Conservation (phyloP, 768 basidiomycete species). For the Tylopilus rubrobrunneus region DNA sequence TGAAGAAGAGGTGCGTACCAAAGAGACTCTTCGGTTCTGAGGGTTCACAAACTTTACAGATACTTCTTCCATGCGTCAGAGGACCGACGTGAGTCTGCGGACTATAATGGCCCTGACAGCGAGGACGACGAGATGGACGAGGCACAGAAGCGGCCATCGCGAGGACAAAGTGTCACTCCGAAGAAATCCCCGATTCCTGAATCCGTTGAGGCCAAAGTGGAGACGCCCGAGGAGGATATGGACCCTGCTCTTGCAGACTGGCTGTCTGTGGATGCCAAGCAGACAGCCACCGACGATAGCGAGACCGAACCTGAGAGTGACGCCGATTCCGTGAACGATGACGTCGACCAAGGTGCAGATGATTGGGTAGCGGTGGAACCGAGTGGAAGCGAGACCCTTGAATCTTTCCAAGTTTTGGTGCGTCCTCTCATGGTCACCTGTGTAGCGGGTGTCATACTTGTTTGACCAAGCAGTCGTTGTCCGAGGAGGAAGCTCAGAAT, state of each 20-base stretch:
- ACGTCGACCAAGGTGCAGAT: constrained; percentile 38
- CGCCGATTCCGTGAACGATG: constrained; percentile 65
- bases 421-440: not conserved
- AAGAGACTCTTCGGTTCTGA: not conserved
- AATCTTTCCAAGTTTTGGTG: constrained; percentile 15
- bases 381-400: constrained; percentile 21
- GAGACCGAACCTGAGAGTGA: constrained; percentile 60
- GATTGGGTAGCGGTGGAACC: constrained; percentile 37
- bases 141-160: not conserved
- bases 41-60: constrained; percentile 32
- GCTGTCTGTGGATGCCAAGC: constrained; percentile 50
- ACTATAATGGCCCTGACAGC: constrained; percentile 45
- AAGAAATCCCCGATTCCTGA: not conserved
- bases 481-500: constrained; percentile 1
- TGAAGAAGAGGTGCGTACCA: constrained; percentile 58
- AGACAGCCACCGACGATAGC: constrained; percentile 24
- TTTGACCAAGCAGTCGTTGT: constrained; percentile 7
- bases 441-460: not conserved
- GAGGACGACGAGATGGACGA: constrained; percentile 28
- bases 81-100: constrained; percentile 43
- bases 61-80: constrained; percentile 77
- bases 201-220: constrained; percentile 17
- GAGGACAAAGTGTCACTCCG: constrained; percentile 16
- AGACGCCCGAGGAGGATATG: constrained; percentile 32
- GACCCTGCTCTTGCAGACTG: constrained; percentile 56